phyloP scores from a whole-genome alignment of 1,139 yeast species.

The Kodamaea derodonti region DNA sequence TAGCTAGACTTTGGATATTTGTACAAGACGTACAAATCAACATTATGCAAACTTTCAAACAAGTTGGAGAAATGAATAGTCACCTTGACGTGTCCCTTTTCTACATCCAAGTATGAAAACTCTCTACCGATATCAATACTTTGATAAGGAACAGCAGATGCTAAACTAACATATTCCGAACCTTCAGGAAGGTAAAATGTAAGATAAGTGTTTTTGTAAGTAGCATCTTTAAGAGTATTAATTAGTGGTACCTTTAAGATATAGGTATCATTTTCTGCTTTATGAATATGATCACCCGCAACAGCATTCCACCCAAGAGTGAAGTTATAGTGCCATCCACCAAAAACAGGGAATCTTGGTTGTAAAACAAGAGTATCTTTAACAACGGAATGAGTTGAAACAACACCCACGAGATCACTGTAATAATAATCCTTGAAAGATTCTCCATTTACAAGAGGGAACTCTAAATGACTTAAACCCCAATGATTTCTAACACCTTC shows the following conservation, averaged over 20 bases:
- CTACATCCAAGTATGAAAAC: constrained; percentile 71
- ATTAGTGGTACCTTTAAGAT: constrained; percentile 67
- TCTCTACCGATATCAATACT: constrained; percentile 38
- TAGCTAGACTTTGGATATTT: constrained; percentile 51
- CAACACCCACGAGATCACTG: constrained; percentile 90
- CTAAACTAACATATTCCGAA: constrained; percentile 57
- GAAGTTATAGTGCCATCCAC: constrained; percentile 95
- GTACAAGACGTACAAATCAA: constrained; percentile 61
- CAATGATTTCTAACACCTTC: constrained; percentile 41
- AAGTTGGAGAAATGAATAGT: constrained; percentile 58
- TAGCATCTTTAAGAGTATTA: constrained; percentile 65
- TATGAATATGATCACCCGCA: constrained; percentile 50
- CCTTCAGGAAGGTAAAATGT: constrained; percentile 85
- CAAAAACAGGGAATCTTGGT: constrained; percentile 92
- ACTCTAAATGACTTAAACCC: constrained; percentile 53
- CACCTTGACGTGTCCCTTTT: constrained; percentile 77
- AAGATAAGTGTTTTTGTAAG: constrained; percentile 61
- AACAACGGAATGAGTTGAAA: constrained; percentile 67
- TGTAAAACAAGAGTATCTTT: constrained; percentile 53
- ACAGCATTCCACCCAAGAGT: constrained; percentile 87
- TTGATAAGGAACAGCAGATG: constrained; percentile 51
- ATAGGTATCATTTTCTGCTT: constrained; percentile 48
- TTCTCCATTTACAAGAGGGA: constrained; percentile 43
- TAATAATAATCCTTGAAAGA: constrained; percentile 63
- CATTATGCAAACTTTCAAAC: constrained; percentile 63